Evolutionary conservation across 208 protist genomes (phyloP), one percentile per base, ranked within the genome.

Genomic region (Trypanosoma boissoni): DNA sequence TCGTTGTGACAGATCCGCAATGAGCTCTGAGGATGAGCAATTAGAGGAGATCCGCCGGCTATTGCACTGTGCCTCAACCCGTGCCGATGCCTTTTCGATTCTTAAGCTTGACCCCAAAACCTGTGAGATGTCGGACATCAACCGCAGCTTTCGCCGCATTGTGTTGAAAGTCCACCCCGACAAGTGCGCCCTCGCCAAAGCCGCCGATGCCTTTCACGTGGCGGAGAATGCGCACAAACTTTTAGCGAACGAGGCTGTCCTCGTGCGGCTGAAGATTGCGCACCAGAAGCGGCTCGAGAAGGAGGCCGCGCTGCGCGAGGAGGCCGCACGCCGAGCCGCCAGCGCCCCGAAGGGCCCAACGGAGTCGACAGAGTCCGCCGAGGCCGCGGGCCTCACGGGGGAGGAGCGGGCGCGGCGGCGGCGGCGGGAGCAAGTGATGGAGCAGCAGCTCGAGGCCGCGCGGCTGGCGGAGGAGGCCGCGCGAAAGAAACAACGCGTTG

Each of bases 161-260:
- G 84, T 82, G n/a, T 58, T 96, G 14, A 73, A 88, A 23, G 70
- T 96, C 14, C 90, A 96, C 63, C 90, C 90, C 9, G 90, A 96
- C 64, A 96, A 96, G 83, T 96, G 90, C 74, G 68, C 57, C 18
- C 73, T 92, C 21, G 64, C 80, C 16, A 69, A 86, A 46, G 80
- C 84, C 49, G 61, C 73, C 9, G 86, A 88, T 32, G 90, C 90
- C 24, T 96, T 96, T 45, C 72, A 86, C 43, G 72, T 83, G 3
- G 90, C 83, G 5, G 86, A 96, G 59, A 82, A 80, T 64, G 84
- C 86, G 16, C 78, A 96, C 76, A 85, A 83, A 58, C 73, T 76
- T 14, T 69, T 96, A 24, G 87, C 70, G 49, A 68, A 92, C 24
- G 78, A 88, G 60, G 68, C 70, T 2, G 66, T 90, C 10, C 71